Percentiles rank a stretch among this genome's conserved stretches.
Conservation (phyloP, 1,284 basidiomycete genomes). For the Sphagnurus paluster region DNA sequence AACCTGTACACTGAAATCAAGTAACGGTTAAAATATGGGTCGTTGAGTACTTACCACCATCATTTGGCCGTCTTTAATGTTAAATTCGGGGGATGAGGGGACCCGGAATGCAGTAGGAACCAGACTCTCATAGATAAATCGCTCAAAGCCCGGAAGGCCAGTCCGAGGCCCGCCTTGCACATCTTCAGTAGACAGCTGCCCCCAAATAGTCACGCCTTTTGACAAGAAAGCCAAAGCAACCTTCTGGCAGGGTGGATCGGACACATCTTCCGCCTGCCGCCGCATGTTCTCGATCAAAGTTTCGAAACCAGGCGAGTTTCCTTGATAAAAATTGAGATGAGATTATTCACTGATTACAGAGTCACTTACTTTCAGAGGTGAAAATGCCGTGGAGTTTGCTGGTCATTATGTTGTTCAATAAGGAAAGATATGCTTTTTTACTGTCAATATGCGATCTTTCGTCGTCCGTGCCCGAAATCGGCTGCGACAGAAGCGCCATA, state of each 20-base stretch:
- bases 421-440: slow-evolving; percentile 86
- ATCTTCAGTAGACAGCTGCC: slow-evolving; percentile 44
- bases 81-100: slow-evolving; percentile 79
- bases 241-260: slow-evolving; percentile 77
- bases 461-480: slow-evolving; percentile 91
- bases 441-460: slow-evolving; percentile 82
- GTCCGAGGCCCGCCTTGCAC: slow-evolving; percentile 41
- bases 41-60: slow-evolving; percentile 58
- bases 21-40: neutral
- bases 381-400: slow-evolving; percentile 85
- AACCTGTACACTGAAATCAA: slow-evolving; percentile 51
- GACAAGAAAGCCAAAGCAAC: slow-evolving; percentile 83
- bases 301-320: slow-evolving; percentile 82
- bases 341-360: neutral
- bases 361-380: slow-evolving; percentile 78
- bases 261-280: slow-evolving; percentile 71
- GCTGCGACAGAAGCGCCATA: slow-evolving; percentile 78
- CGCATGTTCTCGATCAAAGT: slow-evolving; percentile 74
- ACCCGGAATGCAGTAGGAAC: slow-evolving; percentile 85
- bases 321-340: slow-evolving; percentile 35
- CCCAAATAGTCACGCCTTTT: slow-evolving; percentile 82
- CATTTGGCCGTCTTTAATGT: slow-evolving; percentile 86
- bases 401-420: slow-evolving; percentile 83
- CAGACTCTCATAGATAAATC: slow-evolving; percentile 89
- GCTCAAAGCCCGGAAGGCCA: slow-evolving; percentile 87